These are phyloP conservation scores for Trypanosoma cruzi DNA, from an alignment of 208 protist genomes.

Conservation along the genomic window DNA sequence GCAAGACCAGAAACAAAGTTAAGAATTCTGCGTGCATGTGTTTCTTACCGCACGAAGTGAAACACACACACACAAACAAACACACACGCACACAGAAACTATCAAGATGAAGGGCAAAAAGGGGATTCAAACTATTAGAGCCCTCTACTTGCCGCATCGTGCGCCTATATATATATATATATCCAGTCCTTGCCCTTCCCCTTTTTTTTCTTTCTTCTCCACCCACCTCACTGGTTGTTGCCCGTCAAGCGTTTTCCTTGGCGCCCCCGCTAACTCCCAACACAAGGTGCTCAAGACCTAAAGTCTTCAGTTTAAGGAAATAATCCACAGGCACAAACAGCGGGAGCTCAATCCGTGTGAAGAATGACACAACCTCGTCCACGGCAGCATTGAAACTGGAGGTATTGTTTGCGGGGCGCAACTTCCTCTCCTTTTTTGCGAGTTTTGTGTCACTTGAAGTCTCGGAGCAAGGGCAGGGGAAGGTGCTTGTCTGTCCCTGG, in stretches of 20 bases:
- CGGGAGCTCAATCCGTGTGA: constrained; percentile 29
- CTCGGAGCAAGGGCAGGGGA: background rate
- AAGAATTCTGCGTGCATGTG: too few relatives aligned
- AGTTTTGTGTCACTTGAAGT: constrained; percentile 2
- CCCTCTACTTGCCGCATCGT: background rate
- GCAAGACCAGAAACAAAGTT: constrained; percentile 1
- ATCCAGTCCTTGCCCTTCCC: background rate
- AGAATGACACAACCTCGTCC: constrained; percentile 6
- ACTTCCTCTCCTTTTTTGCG: constrained; percentile 1
- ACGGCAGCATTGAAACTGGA: constrained; percentile 1
- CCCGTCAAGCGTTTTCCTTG: background rate
- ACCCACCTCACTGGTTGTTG: too few relatives aligned
- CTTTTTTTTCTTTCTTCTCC: background rate
- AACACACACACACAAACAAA: too few relatives aligned
- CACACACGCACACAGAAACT: background rate
- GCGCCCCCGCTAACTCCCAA: background rate
- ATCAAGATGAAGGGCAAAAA: background rate
- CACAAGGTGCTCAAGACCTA: constrained; percentile 15
- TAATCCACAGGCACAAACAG: constrained; percentile 41
- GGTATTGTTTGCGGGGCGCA: background rate
- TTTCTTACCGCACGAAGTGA: too few relatives aligned
- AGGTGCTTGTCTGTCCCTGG: background rate
- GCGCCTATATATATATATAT: too few relatives aligned
- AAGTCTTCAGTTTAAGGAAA: constrained; percentile 30
- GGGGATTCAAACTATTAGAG: constrained; percentile 6